Percentiles rank a stretch among this genome's conserved stretches.
Conservation (phyloP, 2,329 filamentous ascomycete genomes). For the Didymellaceae sp. region DNA sequence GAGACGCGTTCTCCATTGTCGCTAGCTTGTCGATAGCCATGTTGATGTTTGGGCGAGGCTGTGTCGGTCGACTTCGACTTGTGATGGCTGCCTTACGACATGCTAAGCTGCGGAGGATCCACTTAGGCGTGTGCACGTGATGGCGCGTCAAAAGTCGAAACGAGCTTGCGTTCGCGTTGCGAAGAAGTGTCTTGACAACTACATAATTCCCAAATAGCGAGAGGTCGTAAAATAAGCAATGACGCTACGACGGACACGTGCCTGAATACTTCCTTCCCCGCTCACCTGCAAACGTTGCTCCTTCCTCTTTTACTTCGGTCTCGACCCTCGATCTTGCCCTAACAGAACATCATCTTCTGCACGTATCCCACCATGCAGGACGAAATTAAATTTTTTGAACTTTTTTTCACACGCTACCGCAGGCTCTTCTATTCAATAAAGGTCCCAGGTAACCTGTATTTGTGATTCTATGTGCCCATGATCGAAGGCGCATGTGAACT, state of each 20-base stretch:
- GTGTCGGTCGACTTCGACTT: neutral
- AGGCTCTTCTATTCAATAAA: neutral
- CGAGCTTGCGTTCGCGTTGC: too few relatives aligned
- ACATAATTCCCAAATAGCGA: neutral
- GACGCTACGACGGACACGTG: too few relatives aligned
- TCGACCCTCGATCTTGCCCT: neutral
- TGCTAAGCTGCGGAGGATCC: neutral
- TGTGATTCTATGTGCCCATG: too few relatives aligned
- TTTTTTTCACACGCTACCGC: too few relatives aligned
- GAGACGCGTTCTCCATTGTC: neutral
- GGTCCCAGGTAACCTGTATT: too few relatives aligned
- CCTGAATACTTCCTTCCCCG: too few relatives aligned
- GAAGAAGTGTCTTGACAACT: too few relatives aligned
- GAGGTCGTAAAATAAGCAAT: too few relatives aligned
- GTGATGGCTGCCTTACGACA: slow-evolving; percentile 6
- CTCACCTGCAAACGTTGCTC: neutral
- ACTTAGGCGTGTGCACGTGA: slow-evolving; percentile 6
- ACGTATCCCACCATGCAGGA: too few relatives aligned
- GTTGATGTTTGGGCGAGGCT: neutral
- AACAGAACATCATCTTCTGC: too few relatives aligned
- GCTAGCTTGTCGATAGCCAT: neutral
- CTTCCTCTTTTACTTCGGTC: neutral
- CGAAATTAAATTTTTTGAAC: too few relatives aligned
- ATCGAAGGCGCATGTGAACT: too few relatives aligned
- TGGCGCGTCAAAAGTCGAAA: neutral